A percentile compares a stretch with the other conserved stretches of the same genome.
phyloP scores from a whole-genome alignment of 352 stramenopile genomes.

The Thalassiosira exigua region DNA sequence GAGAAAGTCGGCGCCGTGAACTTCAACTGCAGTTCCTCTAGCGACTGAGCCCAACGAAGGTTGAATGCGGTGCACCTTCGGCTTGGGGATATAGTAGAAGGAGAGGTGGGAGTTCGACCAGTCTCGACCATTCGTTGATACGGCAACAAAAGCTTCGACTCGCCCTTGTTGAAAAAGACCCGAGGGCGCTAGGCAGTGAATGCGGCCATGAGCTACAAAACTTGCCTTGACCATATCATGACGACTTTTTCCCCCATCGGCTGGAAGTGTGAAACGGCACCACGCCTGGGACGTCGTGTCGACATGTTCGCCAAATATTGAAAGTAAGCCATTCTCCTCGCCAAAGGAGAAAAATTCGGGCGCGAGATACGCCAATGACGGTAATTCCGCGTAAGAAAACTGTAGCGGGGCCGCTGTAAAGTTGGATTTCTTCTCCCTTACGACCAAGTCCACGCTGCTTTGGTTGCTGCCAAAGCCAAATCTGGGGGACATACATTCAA shows the following conservation, averaged over 20 bases:
- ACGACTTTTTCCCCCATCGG: conserved; percentile 4
- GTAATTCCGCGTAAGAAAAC: conserved; percentile 49
- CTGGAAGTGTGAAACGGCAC: conserved; percentile 51
- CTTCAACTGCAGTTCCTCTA: conserved; percentile 62
- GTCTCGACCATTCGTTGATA: conserved; percentile 64
- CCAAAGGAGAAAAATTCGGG: conserved; percentile 49
- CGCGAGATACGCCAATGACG: conserved; percentile 24
- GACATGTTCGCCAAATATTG: conserved; percentile 43
- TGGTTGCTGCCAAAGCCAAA: conserved; percentile 7
- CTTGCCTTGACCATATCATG: conserved; percentile 32
- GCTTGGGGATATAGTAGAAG: conserved; percentile 50
- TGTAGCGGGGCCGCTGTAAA: conserved; percentile 32
- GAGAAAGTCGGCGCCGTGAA: conserved; percentile 76
- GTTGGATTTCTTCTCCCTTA: conserved; percentile 47
- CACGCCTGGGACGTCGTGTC: conserved; percentile 42
- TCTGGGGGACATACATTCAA: conserved; percentile 51
- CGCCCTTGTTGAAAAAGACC: no score
- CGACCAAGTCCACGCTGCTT: conserved; percentile 17
- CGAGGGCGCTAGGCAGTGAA: no score
- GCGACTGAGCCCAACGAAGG: conserved; percentile 58
- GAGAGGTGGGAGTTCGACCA: conserved; percentile 48
- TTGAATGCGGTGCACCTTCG: conserved; percentile 44
- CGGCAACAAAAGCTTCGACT: conserved; percentile 52
- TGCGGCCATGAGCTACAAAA: conserved; percentile 25
- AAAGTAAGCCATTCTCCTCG: conserved; percentile 37